Evolutionary conservation across 2,329 filamentous ascomycete species (phyloP).

Genomic region (Volutella citrinella): DNA sequence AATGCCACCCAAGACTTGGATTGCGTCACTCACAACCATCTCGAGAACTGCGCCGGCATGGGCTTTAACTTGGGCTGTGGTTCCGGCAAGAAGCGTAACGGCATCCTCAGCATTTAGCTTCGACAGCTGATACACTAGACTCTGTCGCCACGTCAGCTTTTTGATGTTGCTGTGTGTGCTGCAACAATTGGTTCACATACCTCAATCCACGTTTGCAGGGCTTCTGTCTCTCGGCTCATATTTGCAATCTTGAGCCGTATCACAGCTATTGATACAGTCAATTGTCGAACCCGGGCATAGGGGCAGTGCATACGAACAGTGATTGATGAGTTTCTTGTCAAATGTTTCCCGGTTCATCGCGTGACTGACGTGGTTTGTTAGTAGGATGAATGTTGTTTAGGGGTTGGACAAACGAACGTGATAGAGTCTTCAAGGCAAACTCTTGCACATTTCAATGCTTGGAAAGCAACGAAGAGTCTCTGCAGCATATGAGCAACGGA

Average conservation of each 20-base stretch:
- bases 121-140: slow-evolving; percentile 4
- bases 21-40: slow-evolving; percentile 5
- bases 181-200: too few relatives aligned
- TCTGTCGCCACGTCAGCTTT: too few relatives aligned
- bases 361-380: slow-evolving; percentile 1
- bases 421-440: slow-evolving; percentile 9
- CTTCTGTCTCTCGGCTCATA: slow-evolving; percentile 7
- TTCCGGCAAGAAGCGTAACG: slow-evolving; percentile 5
- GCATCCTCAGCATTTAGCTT: slow-evolving; percentile 2
- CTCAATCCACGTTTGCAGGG: slow-evolving; percentile 7
- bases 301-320: not conserved
- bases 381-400: not conserved
- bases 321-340: slow-evolving; percentile 5
- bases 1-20: slow-evolving; percentile 7
- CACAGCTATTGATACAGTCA: not conserved
- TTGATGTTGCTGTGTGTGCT: too few relatives aligned
- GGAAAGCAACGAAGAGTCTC: slow-evolving; percentile 7
- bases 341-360: slow-evolving; percentile 7
- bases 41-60: slow-evolving; percentile 6
- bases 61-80: slow-evolving; percentile 7
- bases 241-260: slow-evolving; percentile 7
- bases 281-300: not conserved
- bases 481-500: not conserved
- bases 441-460: slow-evolving; percentile 6
- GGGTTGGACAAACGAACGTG: not conserved